These are phyloP conservation scores for Aspergillus pseudoglaucus DNA, from an alignment of 2,329 filamentous ascomycete genomes.

Conservation along the genomic window DNA sequence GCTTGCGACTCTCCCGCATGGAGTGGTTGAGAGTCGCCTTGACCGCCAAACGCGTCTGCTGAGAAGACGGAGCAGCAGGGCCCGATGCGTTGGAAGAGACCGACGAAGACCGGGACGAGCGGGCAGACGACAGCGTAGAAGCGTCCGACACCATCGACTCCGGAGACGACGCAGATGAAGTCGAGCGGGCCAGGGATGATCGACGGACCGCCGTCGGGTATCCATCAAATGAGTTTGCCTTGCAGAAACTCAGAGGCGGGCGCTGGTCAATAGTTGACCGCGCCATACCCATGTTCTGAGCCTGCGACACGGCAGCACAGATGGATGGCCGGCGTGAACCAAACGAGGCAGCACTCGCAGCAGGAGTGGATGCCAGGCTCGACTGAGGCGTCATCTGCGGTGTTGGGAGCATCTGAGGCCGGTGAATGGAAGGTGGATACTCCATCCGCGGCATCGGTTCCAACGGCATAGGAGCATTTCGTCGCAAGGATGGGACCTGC, in stretches of 20 bases:
- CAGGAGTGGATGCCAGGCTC: slow-evolving; percentile 51
- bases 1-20: slow-evolving; percentile 31
- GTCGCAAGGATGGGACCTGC: slow-evolving; percentile 24
- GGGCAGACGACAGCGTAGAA: slow-evolving; percentile 48
- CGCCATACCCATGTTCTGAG: slow-evolving; percentile 48
- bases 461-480: slow-evolving; percentile 40
- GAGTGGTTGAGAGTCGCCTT: slow-evolving; percentile 35
- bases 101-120: slow-evolving; percentile 47
- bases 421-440: slow-evolving; percentile 46
- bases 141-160: slow-evolving; percentile 59
- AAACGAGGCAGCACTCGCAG: slow-evolving; percentile 49
- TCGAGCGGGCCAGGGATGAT: slow-evolving; percentile 45
- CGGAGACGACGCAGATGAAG: slow-evolving; percentile 51
- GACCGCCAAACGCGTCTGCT: slow-evolving; percentile 29
- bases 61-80: slow-evolving; percentile 16
- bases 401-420: slow-evolving; percentile 54
- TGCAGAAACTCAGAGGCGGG: slow-evolving; percentile 30
- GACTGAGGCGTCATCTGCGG: slow-evolving; percentile 56
- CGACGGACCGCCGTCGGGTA: slow-evolving; percentile 45
- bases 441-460: slow-evolving; percentile 45
- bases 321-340: slow-evolving; percentile 51
- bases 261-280: slow-evolving; percentile 52
- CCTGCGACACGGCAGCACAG: slow-evolving; percentile 53
- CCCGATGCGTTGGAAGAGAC: slow-evolving; percentile 39
- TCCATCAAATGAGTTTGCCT: slow-evolving; percentile 38